phyloP scores from a whole-genome alignment of 2,329 filamentous ascomycete genomes.

The Curvularia hawaiiensis region DNA sequence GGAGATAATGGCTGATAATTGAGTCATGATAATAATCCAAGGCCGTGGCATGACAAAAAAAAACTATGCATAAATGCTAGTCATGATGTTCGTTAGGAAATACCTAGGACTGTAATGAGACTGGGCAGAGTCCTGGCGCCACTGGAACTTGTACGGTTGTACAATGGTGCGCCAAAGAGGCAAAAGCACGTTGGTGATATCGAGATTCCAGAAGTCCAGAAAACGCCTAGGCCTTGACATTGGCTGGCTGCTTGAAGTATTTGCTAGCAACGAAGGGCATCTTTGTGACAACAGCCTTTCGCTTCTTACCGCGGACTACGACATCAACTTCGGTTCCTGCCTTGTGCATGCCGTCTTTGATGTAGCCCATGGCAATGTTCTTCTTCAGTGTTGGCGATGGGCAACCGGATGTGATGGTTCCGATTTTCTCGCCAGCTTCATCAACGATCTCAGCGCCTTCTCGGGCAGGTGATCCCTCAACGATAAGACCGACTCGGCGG shows the following conservation, averaged over 20 bases:
- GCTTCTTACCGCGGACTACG: constrained; percentile 74
- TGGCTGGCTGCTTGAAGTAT: constrained; percentile 62
- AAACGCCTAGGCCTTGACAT: constrained; percentile 28
- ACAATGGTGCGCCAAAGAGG: background rate
- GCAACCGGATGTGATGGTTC: constrained; percentile 84
- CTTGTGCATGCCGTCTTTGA: constrained; percentile 82
- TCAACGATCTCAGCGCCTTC: constrained; percentile 83
- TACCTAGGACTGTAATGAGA: background rate
- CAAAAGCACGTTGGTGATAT: background rate
- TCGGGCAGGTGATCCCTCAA: constrained; percentile 86
- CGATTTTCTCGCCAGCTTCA: constrained; percentile 69
- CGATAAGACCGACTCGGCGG: constrained; percentile 78
- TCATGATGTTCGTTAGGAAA: background rate
- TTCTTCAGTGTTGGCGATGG: constrained; percentile 84
- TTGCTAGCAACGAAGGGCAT: constrained; percentile 88
- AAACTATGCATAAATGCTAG: no score
- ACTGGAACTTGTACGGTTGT: background rate
- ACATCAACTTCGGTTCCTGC: constrained; percentile 80
- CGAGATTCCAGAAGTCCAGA: background rate
- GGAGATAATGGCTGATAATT: background rate
- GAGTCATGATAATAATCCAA: background rate
- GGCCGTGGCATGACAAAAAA: background rate
- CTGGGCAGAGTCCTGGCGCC: background rate
- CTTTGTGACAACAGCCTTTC: constrained; percentile 77
- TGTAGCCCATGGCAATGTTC: constrained; percentile 96